These are phyloP conservation scores for Amanita molliuscula DNA, from an alignment of 768 basidiomycete genomes.

Conservation along the genomic window DNA sequence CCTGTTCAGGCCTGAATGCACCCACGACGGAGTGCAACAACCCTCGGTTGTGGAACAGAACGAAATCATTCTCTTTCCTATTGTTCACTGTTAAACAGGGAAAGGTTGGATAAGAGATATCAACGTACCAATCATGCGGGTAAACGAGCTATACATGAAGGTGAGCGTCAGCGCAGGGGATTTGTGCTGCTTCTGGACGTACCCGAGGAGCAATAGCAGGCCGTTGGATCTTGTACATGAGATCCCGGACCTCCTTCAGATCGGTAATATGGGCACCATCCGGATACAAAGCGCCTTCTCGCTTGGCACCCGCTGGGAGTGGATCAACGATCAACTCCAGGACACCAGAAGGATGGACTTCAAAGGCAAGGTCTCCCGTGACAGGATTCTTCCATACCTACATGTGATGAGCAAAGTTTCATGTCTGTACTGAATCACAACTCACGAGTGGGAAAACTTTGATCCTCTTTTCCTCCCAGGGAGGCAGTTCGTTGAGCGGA, in stretches of 20 bases:
- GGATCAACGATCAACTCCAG: constrained; percentile 62
- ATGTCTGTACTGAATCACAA: constrained; percentile 1
- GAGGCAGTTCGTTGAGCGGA: constrained; percentile 53
- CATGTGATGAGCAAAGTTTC: not conserved
- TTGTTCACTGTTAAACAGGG: not conserved
- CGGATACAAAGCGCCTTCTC: constrained; percentile 60
- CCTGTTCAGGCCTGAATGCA: constrained; percentile 55
- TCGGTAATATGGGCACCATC: constrained; percentile 14
- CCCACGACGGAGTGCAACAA: constrained; percentile 77
- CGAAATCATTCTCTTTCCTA: constrained; percentile 52
- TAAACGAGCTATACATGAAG: constrained; percentile 52
- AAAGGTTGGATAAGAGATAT: not conserved
- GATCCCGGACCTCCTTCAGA: constrained; percentile 11
- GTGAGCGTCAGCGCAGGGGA: not conserved
- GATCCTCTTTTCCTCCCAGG: constrained; percentile 71
- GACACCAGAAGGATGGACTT: constrained; percentile 81
- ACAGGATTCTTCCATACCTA: constrained; percentile 90
- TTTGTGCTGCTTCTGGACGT: constrained; percentile 13
- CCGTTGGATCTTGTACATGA: constrained; percentile 14
- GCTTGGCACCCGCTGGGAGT: constrained; percentile 47
- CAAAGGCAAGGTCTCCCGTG: constrained; percentile 74
- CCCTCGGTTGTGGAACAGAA: constrained; percentile 83
- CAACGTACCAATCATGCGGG: constrained; percentile 71
- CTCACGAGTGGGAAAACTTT: constrained; percentile 59
- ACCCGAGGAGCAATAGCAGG: constrained; percentile 75